A percentile compares a stretch with the other conserved stretches of the same genome.
phyloP scores from a whole-genome alignment of 2,329 filamentous ascomycete species.

The Graphilbum ipis-grandicollis region DNA sequence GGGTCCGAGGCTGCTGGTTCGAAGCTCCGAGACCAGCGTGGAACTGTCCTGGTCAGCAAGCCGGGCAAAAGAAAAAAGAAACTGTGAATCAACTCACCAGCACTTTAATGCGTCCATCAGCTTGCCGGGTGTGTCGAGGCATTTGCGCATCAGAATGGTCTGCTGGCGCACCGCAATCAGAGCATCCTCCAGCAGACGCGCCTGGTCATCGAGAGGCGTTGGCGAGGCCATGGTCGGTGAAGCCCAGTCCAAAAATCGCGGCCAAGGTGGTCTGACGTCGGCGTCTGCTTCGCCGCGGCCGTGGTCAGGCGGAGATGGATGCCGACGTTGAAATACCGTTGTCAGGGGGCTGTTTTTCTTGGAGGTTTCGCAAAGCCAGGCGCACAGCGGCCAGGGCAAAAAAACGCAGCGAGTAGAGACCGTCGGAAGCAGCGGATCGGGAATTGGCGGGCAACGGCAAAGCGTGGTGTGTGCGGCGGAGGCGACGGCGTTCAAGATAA shows the following conservation, averaged over 20 bases:
- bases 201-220: constrained; percentile 60
- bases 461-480: too few relatives aligned
- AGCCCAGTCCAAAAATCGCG: neutral
- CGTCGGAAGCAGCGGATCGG: too few relatives aligned
- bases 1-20: constrained; percentile 89
- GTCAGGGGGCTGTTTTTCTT: too few relatives aligned
- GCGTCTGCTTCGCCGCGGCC: too few relatives aligned
- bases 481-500: too few relatives aligned
- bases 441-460: too few relatives aligned
- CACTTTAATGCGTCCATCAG: constrained; percentile 99
- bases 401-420: too few relatives aligned
- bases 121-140: constrained; percentile 90
- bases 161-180: constrained; percentile 92
- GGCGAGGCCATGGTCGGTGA: constrained; percentile 19
- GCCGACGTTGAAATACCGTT: too few relatives aligned
- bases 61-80: constrained; percentile 1
- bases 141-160: constrained; percentile 93
- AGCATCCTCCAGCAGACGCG: constrained; percentile 91
- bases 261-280: neutral
- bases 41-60: constrained; percentile 40
- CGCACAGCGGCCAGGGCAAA: too few relatives aligned
- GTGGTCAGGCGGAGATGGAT: too few relatives aligned
- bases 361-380: too few relatives aligned
- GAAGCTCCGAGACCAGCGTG: constrained; percentile 92
- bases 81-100: constrained; percentile 46